phyloP scores from a whole-genome alignment of 768 basidiomycete genomes.

The Termitomyces sp. region DNA sequence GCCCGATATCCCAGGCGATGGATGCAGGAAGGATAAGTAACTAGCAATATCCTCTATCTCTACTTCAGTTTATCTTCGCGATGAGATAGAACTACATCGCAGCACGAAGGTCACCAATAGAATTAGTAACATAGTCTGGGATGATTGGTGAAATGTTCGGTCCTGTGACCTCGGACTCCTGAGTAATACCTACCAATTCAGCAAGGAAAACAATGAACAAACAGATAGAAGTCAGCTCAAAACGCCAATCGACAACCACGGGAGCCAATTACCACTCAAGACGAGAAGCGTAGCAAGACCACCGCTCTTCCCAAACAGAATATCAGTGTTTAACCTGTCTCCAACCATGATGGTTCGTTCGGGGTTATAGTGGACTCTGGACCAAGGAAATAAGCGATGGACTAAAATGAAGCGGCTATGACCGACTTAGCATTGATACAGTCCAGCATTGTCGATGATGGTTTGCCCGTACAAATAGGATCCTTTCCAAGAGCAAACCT shows the following conservation, averaged over 20 bases:
- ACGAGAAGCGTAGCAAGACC: conserved; percentile 87
- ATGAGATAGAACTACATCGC: conserved; percentile 14
- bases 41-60: not conserved
- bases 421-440: conserved; percentile 70
- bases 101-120: conserved; percentile 75
- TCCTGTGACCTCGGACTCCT: conserved; percentile 67
- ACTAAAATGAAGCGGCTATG: not conserved
- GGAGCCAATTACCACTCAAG: conserved; percentile 62
- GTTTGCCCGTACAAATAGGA: conserved; percentile 86
- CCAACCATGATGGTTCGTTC: conserved; percentile 90
- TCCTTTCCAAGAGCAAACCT: conserved; percentile 63
- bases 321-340: conserved; percentile 94
- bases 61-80: not conserved
- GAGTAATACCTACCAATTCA: conserved; percentile 62
- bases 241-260: not conserved
- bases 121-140: conserved; percentile 76
- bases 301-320: conserved; percentile 85
- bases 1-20: not conserved
- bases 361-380: conserved; percentile 83
- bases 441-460: conserved; percentile 88
- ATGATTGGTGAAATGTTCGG: conserved; percentile 64
- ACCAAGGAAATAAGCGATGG: not conserved
- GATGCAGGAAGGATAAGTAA: not conserved
- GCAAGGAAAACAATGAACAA: not conserved
- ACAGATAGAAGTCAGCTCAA: not conserved